These are phyloP conservation scores for Sporothrix globosa DNA, from an alignment of 2,329 filamentous ascomycete genomes.

Conservation along the genomic window DNA sequence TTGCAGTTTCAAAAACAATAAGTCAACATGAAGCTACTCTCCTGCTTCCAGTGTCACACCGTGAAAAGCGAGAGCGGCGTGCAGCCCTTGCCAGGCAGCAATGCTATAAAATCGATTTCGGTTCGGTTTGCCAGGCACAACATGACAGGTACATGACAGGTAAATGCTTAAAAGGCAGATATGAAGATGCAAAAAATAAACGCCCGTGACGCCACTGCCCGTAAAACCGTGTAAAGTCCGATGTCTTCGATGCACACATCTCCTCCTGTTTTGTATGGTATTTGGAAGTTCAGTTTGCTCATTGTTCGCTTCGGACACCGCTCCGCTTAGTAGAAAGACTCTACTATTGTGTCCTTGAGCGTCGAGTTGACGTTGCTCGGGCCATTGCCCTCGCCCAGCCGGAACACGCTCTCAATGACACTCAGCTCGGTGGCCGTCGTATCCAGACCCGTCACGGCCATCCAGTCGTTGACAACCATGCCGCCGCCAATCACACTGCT, in stretches of 20 bases:
- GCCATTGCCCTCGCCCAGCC: constrained; percentile 82
- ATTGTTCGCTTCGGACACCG: constrained; percentile 24
- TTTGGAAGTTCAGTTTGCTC: not conserved
- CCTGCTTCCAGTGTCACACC: not conserved
- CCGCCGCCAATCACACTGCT: constrained; percentile 93
- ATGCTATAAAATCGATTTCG: constrained; percentile 26
- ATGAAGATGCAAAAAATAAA: constrained; percentile 24
- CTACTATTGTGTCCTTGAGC: constrained; percentile 98
- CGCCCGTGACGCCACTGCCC: constrained; percentile 30
- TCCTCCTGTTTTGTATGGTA: constrained; percentile 13
- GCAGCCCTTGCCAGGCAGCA: not conserved
- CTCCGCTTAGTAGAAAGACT: constrained; percentile 84
- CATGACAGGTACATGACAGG: constrained; percentile 24
- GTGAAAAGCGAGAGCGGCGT: not conserved
- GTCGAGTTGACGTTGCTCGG: constrained; percentile 77
- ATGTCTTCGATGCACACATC: not conserved
- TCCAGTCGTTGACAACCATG: constrained; percentile 97
- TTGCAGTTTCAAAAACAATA: not conserved
- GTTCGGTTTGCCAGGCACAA: constrained; percentile 16
- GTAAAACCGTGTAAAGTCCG: constrained; percentile 9
- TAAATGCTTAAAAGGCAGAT: constrained; percentile 11
- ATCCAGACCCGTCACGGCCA: constrained; percentile 89
- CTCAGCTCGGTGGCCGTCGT: constrained; percentile 97
- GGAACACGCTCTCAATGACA: constrained; percentile 94
- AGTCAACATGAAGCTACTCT: constrained; percentile 9